These are phyloP conservation scores for Tolypocladium endophyticum DNA, from an alignment of 2,329 filamentous ascomycete genomes.

Conservation along the genomic window DNA sequence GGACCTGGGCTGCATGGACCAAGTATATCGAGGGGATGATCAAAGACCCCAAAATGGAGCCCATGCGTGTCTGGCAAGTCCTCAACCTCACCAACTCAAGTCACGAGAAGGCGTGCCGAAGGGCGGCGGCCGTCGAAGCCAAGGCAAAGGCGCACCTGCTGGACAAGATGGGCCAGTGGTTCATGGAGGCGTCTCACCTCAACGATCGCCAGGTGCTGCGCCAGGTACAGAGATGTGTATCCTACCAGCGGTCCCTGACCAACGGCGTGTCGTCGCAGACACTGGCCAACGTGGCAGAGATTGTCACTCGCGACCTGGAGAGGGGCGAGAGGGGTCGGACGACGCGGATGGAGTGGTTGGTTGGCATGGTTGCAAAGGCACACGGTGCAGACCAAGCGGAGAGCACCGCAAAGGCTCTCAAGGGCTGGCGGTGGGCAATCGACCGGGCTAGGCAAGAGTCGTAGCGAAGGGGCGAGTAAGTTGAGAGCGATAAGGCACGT, in stretches of 20 bases:
- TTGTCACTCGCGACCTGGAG: constrained; percentile 22
- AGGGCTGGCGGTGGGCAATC: constrained; percentile 14
- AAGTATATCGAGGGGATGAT: constrained; percentile 21
- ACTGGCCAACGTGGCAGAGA: constrained; percentile 14
- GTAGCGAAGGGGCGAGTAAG: background rate
- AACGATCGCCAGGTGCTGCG: constrained; percentile 19
- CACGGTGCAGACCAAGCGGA: constrained; percentile 10
- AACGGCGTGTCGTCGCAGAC: constrained; percentile 12
- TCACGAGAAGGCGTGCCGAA: background rate
- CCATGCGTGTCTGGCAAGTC: constrained; percentile 15
- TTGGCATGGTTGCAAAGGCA: constrained; percentile 12
- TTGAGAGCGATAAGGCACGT: background rate
- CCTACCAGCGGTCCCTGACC: constrained; percentile 12
- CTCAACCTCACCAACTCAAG: constrained; percentile 9
- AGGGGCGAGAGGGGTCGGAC: constrained; percentile 20
- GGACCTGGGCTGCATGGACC: constrained; percentile 23
- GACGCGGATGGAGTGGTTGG: constrained; percentile 18
- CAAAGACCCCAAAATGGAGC: constrained; percentile 15
- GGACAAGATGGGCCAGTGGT: constrained; percentile 18
- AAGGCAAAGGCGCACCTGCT: constrained; percentile 17
- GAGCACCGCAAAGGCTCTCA: constrained; percentile 6
- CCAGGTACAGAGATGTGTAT: constrained; percentile 15
- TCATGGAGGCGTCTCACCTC: constrained; percentile 15
- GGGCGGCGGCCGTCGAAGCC: constrained; percentile 4
- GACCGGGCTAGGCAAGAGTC: background rate